Evolutionary conservation across 148 eudicot species (phyloP), one percentile per base, ranked within the genome.

Genomic region (Fagopyrum homotropicum): DNA sequence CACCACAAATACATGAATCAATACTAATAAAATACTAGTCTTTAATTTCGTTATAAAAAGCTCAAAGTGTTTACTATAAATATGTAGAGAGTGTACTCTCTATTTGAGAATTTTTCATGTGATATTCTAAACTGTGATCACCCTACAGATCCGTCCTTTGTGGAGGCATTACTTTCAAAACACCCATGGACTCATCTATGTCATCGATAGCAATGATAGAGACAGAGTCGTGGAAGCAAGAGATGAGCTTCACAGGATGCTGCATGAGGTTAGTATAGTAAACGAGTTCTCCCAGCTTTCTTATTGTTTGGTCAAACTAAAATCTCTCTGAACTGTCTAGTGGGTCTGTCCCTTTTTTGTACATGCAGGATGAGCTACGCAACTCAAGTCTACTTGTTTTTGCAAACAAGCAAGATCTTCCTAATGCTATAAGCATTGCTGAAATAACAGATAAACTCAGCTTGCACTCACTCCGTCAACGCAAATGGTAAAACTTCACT

Each of bases 81-180:
- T 66, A 15, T 66, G 71, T 66, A 66, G 71, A 66, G 71, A 15
- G 71, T 66, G 35, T 66, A 10, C 9, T 66, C 43, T 66, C 71
- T 66, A 4, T 66, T n/a, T 66, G 46, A 66, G 46, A 40, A 15
- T 12, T 12, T 35, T 40, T 15, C 45, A 45, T 35, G 71, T 66
- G 35, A 19, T 6, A 2, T 66, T 66, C 71, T 56, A 35, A 46
- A 44, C 79, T 56, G 16, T 45, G 9, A 19, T 9, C 52, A n/a
- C 55, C 29, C 48, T 57, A 47, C 84, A 91, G 97, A 91, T 89
- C 19, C 80, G 93, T 26, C 93, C 91, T 30, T 66, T 91, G 60
- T 89, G 93, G 97, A 88, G 89, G 75, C 88, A 84, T 79, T 88
- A 88, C 77, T 86, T 84, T 68, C 89, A 88, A 75, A 85, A 83